Evolutionary conservation across 164 flowering plant genomes (phyloP).

Genomic region (Buxus sempervirens): DNA sequence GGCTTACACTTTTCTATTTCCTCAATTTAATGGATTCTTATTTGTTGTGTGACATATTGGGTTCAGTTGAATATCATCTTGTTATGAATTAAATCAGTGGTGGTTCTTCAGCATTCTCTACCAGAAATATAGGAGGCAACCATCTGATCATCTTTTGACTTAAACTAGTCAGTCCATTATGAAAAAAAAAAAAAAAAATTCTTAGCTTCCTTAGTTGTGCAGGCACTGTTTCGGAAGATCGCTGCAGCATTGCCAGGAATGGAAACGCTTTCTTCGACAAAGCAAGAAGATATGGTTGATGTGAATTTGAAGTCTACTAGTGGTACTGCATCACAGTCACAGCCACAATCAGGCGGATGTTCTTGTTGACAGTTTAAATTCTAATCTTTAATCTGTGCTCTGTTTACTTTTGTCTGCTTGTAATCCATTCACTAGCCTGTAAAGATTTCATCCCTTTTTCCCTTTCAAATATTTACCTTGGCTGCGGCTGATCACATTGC

Average conservation of each 20-base stretch:
- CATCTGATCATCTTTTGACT: not conserved
- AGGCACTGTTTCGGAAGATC: slow-evolving; percentile 77
- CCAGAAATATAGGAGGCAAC: too few relatives aligned
- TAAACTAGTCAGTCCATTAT: not conserved
- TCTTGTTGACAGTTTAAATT: slow-evolving; percentile 37
- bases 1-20: not conserved
- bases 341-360: slow-evolving; percentile 57
- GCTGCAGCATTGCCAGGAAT: slow-evolving; percentile 86
- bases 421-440: slow-evolving; percentile 6
- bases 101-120: not conserved
- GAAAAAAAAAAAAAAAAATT: too few relatives aligned
- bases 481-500: not conserved
- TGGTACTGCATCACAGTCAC: slow-evolving; percentile 35
- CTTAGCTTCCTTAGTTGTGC: slow-evolving; percentile 8
- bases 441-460: slow-evolving; percentile 13
- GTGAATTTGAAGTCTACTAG: slow-evolving; percentile 59
- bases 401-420: not conserved
- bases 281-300: slow-evolving; percentile 82
- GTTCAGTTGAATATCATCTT: not conserved
- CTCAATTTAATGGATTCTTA: not conserved
- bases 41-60: not conserved
- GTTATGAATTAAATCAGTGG: not conserved
- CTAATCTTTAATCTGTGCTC: not conserved
- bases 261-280: slow-evolving; percentile 71
- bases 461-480: not conserved